These are phyloP conservation scores for Pseudocercospora musae DNA, from an alignment of 2,329 filamentous ascomycete genomes.

Conservation along the genomic window DNA sequence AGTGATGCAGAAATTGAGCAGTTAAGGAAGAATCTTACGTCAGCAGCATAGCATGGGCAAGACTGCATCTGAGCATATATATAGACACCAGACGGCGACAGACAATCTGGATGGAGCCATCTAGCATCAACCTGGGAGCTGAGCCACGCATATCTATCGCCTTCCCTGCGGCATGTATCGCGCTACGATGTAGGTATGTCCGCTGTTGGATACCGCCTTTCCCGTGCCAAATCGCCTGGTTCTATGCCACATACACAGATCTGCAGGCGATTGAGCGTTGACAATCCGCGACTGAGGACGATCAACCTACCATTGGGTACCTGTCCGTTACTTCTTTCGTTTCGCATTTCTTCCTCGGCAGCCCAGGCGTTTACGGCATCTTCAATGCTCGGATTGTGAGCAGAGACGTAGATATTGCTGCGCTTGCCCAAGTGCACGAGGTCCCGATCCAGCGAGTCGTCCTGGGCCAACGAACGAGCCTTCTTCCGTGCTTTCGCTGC, in stretches of 20 bases:
- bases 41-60: not conserved
- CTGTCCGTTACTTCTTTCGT: not conserved
- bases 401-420: slow-evolving; percentile 37
- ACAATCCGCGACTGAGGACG: not conserved
- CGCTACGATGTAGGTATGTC: slow-evolving; percentile 16
- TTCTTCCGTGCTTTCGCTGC: slow-evolving; percentile 14
- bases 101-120: not conserved
- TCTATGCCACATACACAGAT: slow-evolving; percentile 10
- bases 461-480: slow-evolving; percentile 12
- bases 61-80: not conserved
- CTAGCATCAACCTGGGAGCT: not conserved
- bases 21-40: slow-evolving; percentile 47
- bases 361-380: slow-evolving; percentile 36
- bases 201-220: slow-evolving; percentile 7
- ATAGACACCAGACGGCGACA: not conserved
- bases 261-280: not conserved
- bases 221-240: slow-evolving; percentile 17
- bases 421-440: slow-evolving; percentile 22
- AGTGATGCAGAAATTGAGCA: slow-evolving; percentile 53
- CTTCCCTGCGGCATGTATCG: slow-evolving; percentile 16
- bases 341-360: slow-evolving; percentile 28
- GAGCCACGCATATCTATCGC: not conserved
- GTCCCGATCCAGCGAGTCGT: slow-evolving; percentile 6
- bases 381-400: slow-evolving; percentile 22
- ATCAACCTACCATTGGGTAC: not conserved